phyloP scores from a whole-genome alignment of 768 basidiomycete genomes.

The Pleurotus platypus region DNA sequence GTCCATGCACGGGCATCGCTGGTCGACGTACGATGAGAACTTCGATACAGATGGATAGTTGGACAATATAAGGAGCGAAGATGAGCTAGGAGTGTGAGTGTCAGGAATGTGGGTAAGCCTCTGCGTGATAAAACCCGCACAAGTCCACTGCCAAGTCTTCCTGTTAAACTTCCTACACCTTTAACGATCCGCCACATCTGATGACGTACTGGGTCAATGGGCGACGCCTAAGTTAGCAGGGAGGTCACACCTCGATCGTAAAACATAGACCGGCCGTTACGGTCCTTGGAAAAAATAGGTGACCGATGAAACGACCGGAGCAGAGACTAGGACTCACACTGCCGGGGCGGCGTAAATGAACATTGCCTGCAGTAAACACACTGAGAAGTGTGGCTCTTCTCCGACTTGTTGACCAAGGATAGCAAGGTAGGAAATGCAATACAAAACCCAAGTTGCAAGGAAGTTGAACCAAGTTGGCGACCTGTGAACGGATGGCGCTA shows the following conservation, averaged over 20 bases:
- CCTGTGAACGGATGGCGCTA: background rate
- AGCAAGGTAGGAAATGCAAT: background rate
- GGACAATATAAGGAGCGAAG: background rate
- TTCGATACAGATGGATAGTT: background rate
- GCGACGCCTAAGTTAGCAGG: no score
- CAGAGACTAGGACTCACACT: background rate
- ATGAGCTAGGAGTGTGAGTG: background rate
- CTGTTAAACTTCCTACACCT: no score
- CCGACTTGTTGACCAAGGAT: background rate
- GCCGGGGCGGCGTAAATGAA: background rate
- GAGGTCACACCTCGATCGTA: background rate
- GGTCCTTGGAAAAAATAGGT: background rate
- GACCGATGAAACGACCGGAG: no score
- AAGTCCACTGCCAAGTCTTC: background rate
- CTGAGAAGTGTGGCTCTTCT: background rate
- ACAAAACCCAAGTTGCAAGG: background rate
- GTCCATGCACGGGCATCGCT: no score
- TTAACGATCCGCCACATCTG: constrained; percentile 3
- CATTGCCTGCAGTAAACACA: background rate
- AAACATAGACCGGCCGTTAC: background rate
- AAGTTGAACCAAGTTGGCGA: constrained; percentile 1
- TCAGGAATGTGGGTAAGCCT: no score
- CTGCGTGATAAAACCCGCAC: background rate
- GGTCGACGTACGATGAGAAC: background rate
- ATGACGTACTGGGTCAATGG: no score